A percentile compares a stretch with the other conserved stretches of the same genome.
phyloP scores from a whole-genome alignment of 164 flowering plant genomes.

The Kalanchoe fedtschenkoi region DNA sequence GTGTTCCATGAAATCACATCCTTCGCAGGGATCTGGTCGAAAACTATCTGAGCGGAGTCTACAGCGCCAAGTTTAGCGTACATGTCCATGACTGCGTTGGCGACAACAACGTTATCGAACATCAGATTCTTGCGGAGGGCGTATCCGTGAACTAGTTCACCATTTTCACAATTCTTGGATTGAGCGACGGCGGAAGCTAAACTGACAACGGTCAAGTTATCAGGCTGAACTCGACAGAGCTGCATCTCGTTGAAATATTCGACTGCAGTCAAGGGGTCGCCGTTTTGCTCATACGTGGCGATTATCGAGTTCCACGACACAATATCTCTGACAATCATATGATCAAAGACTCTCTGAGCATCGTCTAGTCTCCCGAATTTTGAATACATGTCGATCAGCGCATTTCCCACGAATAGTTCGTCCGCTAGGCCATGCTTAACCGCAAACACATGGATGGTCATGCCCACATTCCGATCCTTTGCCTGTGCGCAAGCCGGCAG shows the following conservation, averaged over 20 bases:
- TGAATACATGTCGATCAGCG: constrained; percentile 61
- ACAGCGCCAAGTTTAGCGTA: constrained; percentile 49
- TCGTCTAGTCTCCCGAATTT: constrained; percentile 28
- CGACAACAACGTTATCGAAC: constrained; percentile 23
- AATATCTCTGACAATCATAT: constrained; percentile 39
- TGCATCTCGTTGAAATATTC: constrained; percentile 37
- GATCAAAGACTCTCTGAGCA: constrained; percentile 34
- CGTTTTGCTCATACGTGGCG: constrained; percentile 57
- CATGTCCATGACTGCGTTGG: constrained; percentile 67
- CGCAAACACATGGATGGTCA: constrained; percentile 38
- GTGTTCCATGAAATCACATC: constrained; percentile 68
- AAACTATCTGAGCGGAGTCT: constrained; percentile 32
- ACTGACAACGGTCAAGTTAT: constrained; percentile 52
- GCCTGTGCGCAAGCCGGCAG: constrained; percentile 48
- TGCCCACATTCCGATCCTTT: constrained; percentile 24
- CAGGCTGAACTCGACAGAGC: constrained; percentile 29
- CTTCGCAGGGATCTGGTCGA: constrained; percentile 33
- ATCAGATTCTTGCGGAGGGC: constrained; percentile 37
- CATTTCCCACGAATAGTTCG: constrained; percentile 52
- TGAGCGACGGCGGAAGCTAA: constrained; percentile 48
- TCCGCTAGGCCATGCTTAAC: constrained; percentile 44
- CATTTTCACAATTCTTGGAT: constrained; percentile 20
- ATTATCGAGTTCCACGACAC: constrained; percentile 70
- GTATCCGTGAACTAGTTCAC: constrained; percentile 41
- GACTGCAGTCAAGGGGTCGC: constrained; percentile 31